Percentiles rank a stretch among this genome's conserved stretches.
Conservation (phyloP, 139 green algal genomes). For the Micromonas commoda region DNA sequence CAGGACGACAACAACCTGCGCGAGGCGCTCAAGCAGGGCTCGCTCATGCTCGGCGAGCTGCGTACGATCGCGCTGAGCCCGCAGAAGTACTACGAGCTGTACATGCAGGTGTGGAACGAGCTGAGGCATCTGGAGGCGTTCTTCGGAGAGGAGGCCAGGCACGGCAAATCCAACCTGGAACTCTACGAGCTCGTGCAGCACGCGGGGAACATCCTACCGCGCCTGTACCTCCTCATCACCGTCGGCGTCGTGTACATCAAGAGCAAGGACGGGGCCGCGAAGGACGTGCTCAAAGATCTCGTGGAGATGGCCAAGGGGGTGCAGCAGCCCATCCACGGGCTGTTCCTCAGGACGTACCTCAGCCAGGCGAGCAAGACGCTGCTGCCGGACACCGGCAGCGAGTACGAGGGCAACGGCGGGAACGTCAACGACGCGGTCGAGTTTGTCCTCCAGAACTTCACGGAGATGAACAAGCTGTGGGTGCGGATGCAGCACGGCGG, state of each 20-base stretch:
- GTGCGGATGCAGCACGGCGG: constrained; percentile 61
- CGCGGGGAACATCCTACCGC: constrained; percentile 88
- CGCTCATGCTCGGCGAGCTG: constrained; percentile 87
- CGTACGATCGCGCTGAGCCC: constrained; percentile 80
- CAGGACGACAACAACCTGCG: constrained; percentile 91
- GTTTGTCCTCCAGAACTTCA: constrained; percentile 97
- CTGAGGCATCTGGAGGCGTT: constrained; percentile 62
- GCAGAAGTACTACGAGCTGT: constrained; percentile 97
- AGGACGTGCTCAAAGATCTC: constrained; percentile 86
- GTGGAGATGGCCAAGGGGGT: constrained; percentile 95
- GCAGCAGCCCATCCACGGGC: constrained; percentile 90
- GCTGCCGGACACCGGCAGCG: constrained; percentile 61
- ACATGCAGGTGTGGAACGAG: constrained; percentile 83
- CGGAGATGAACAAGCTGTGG: constrained; percentile 99
- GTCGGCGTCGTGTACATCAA: constrained; percentile 84
- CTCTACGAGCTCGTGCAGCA: constrained; percentile 96
- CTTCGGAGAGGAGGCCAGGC: constrained; percentile 70
- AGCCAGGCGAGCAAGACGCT: constrained; percentile 56
- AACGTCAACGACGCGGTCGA: constrained; percentile 70
- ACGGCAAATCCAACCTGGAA: constrained; percentile 59
- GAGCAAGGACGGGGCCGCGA: constrained; percentile 56
- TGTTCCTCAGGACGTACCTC: constrained; percentile 93
- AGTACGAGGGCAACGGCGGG: constrained; percentile 53
- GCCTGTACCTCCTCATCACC: constrained; percentile 89
- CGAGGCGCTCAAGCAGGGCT: constrained; percentile 81